Conservation (phyloP, 1,284 basidiomycete genomes). For the Rhodotorula sp. region DNA sequence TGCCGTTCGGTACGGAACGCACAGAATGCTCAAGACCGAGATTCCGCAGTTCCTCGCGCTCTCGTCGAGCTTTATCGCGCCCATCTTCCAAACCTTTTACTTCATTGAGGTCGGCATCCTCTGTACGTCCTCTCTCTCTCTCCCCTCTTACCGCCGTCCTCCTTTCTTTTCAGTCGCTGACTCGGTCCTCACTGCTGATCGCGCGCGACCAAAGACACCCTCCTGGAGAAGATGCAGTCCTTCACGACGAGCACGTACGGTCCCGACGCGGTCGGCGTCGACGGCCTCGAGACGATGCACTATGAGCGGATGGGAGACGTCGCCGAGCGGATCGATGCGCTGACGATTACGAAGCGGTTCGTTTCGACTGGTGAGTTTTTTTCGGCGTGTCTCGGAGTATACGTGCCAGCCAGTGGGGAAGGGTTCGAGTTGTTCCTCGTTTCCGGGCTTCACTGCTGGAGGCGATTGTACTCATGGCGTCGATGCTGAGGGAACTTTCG, state of each 20-base stretch:
- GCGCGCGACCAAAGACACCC: slow-evolving; percentile 24
- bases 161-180: neutral
- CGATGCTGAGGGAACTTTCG: slow-evolving; percentile 24
- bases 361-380: slow-evolving; percentile 70
- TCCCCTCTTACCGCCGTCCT: neutral
- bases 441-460: too few relatives aligned
- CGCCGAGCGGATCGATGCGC: slow-evolving; percentile 38
- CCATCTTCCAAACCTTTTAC: slow-evolving; percentile 96
- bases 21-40: slow-evolving; percentile 77
- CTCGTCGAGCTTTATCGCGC: slow-evolving; percentile 86
- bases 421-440: too few relatives aligned
- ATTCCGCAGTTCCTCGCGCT: slow-evolving; percentile 87
- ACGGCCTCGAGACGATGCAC: slow-evolving; percentile 36
- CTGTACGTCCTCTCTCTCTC: slow-evolving; percentile 21
- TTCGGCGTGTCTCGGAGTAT: slow-evolving; percentile 1
- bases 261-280: slow-evolving; percentile 17
- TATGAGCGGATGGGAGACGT: slow-evolving; percentile 35
- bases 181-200: neutral
- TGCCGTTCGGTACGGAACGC: too few relatives aligned
- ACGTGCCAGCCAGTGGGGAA: too few relatives aligned
- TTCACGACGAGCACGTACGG: slow-evolving; percentile 33
- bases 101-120: slow-evolving; percentile 51
- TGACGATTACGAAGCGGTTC: slow-evolving; percentile 67
- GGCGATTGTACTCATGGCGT: neutral
- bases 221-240: slow-evolving; percentile 39